These are phyloP conservation scores for Panicum miliaceum DNA, from an alignment of 176 grass and related monocot genomes.

Conservation along the genomic window DNA sequence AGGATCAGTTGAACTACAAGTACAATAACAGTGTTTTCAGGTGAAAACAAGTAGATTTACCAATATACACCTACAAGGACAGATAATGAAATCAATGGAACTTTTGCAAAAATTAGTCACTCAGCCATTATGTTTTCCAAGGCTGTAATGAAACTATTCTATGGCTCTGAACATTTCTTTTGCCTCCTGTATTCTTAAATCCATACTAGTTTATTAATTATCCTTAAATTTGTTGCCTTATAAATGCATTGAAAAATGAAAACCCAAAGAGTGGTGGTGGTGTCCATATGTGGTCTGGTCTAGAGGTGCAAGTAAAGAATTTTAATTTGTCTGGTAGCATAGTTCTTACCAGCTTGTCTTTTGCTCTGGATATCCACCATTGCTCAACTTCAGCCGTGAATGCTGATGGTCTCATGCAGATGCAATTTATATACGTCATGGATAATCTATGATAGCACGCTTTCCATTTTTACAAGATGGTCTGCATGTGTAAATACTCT, in stretches of 20 bases:
- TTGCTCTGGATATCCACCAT: not conserved
- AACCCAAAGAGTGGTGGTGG: not conserved
- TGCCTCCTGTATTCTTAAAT: conserved; percentile 5
- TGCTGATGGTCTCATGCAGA: not conserved
- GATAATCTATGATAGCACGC: not conserved
- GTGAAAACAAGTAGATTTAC: not conserved
- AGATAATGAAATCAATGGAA: not conserved
- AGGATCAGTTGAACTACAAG: conserved; percentile 7
- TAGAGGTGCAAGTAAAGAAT: not conserved
- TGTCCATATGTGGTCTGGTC: not conserved
- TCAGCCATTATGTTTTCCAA: conserved; percentile 3
- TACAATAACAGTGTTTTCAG: conserved; percentile 5
- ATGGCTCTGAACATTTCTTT: not conserved
- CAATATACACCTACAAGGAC: not conserved
- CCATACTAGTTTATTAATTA: not conserved
- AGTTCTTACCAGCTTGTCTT: not conserved
- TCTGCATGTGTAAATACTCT: not conserved
- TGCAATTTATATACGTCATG: not conserved
- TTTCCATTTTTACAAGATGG: not conserved
- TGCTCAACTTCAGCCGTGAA: not conserved
- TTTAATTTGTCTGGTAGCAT: not conserved
- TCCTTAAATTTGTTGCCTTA: not conserved
- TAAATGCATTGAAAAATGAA: not conserved
- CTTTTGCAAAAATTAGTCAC: not conserved
- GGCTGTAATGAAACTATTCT: not conserved